Evolutionary conservation across 805 yeast species (phyloP), one percentile per base, ranked within the genome.

Genomic region (Wickerhamiella occidentalis): DNA sequence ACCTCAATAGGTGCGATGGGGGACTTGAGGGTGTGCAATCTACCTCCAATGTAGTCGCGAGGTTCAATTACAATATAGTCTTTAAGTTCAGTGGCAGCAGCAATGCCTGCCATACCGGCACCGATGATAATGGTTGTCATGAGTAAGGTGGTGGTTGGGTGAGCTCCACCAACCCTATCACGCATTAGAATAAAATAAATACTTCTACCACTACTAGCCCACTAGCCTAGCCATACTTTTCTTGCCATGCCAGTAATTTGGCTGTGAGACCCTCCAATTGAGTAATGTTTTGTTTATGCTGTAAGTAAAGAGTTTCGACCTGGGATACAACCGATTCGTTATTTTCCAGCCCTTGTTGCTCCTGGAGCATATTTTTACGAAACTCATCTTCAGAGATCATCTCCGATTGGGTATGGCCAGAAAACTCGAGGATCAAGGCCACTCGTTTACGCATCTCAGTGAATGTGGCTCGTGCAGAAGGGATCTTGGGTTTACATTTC

Each of bases 351-450:
- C 58, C 40, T n/a, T 44, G 49, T 45, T 55, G 54, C 40, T 54
- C 48, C 49, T 68, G 68, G 22, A 75, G 66, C 47, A 79, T 60
- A 51, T 70, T 73, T 25, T 67, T 69, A 49, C 79, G 78, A 40
- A 73, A 76, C n/a, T 72, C 67, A 55, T 80, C 80, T 57, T 87
- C 95, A 47, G 76, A 76, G 43, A 81, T 80, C 53, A 90, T 67
- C 60, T 90, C 97, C 53, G 80, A 65, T 63, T 87, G 95, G 1
- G 94, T 83, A 48, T 95, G 73, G 11, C 88, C 85, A 22, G 90
- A 75, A 73, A 88, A 92, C 65, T 92, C 97, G 57, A 90, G 68
- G 18, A 90, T 90, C 1, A 96, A 94, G 2, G 85, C 82, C 1
- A 87, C 83, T 52, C 98, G 74, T 59, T 85, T 79, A 50, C 87